Conservation (phyloP, 805 yeast genomes). For the Groenewaldozyma tartarivorans region DNA sequence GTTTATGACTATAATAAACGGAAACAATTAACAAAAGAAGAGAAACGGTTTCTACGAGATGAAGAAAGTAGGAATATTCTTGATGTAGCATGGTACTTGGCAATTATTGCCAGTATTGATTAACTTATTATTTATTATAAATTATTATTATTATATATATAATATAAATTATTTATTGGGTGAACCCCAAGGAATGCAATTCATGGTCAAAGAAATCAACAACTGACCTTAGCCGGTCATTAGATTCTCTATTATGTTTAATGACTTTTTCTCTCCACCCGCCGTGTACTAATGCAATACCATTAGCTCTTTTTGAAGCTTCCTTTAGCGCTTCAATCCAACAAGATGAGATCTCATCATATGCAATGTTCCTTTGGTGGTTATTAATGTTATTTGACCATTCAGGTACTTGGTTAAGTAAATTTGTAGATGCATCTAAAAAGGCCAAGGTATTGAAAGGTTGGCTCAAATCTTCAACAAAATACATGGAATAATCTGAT, state of each 20-base stretch:
- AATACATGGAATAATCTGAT: conserved; percentile 64
- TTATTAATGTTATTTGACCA: conserved; percentile 44
- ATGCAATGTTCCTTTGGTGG: conserved; percentile 39
- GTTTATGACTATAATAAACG: conserved; percentile 7
- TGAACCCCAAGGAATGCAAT: too few species aligned
- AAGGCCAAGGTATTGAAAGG: conserved; percentile 48
- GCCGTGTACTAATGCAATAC: conserved; percentile 29
- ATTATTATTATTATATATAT: too few species aligned
- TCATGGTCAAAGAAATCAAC: conserved; percentile 37
- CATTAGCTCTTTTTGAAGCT: conserved; percentile 27
- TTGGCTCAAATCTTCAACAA: conserved; percentile 60
- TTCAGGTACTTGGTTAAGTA: conserved; percentile 56
- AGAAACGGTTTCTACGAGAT: conserved; percentile 4
- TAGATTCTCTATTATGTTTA: conserved; percentile 36
- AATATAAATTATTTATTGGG: too few species aligned
- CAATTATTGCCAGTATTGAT: too few species aligned
- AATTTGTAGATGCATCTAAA: conserved; percentile 48
- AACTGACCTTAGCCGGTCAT: conserved; percentile 35
- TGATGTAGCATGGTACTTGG: conserved; percentile 8
- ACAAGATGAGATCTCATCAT: conserved; percentile 50
- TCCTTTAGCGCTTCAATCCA: conserved; percentile 42
- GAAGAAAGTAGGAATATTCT: conserved; percentile 2
- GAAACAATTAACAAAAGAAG: conserved; percentile 9
- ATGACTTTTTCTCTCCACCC: conserved; percentile 35
- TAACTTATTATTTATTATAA: too few species aligned